These are phyloP conservation scores for Solanum verrucosum DNA, from an alignment of 257 asterid genomes.

Conservation along the genomic window DNA sequence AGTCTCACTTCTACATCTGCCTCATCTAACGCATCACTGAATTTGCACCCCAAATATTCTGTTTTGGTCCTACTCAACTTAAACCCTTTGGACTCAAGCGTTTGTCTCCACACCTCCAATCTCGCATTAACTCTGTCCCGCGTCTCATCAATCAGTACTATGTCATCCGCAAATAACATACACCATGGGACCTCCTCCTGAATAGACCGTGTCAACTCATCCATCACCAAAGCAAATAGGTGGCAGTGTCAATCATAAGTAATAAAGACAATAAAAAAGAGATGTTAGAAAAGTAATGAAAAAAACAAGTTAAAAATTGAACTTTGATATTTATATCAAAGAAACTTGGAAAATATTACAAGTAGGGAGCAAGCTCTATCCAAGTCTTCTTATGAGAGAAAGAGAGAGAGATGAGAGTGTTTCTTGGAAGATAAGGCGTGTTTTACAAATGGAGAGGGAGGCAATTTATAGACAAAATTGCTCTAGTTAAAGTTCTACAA, in stretches of 20 bases:
- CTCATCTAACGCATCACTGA: too few relatives aligned
- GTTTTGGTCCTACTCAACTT: too few relatives aligned
- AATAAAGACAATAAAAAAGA: background rate
- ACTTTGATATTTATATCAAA: background rate
- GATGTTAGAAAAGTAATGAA: background rate
- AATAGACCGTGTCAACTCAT: too few relatives aligned
- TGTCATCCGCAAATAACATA: too few relatives aligned
- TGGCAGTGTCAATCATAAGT: background rate
- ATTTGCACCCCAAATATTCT: too few relatives aligned
- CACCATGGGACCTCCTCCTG: too few relatives aligned
- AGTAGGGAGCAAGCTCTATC: background rate
- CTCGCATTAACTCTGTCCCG: too few relatives aligned
- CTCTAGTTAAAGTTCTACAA: background rate
- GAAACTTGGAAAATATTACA: background rate
- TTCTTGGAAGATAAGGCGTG: background rate
- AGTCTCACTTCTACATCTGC: too few relatives aligned
- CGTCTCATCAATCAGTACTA: too few relatives aligned
- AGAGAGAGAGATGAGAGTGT: background rate
- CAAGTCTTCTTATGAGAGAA: background rate
- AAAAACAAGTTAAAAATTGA: background rate
- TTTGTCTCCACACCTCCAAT: too few relatives aligned
- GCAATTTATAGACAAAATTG: background rate
- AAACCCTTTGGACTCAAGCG: too few relatives aligned
- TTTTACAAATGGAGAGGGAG: background rate
- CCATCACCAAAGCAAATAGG: too few relatives aligned